Evolutionary conservation across 2,329 filamentous ascomycete species (phyloP).

Genomic region (Ophiostoma triangulosporum): DNA sequence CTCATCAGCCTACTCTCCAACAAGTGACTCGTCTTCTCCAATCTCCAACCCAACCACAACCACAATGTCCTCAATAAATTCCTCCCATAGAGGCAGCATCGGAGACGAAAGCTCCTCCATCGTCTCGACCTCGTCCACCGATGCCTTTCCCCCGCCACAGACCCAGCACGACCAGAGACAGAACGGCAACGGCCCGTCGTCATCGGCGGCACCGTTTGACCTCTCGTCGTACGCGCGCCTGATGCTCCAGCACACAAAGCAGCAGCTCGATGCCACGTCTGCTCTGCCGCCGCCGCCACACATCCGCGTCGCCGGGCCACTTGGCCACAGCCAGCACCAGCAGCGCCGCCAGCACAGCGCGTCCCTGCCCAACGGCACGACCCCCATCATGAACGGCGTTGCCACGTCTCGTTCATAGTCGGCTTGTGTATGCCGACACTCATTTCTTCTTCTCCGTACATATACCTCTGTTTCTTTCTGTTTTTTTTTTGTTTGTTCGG

Average conservation of each 20-base stretch:
- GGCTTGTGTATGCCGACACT: background rate
- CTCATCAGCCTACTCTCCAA: no score
- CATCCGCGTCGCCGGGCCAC: constrained; percentile 8
- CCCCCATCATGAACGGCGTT: constrained; percentile 18
- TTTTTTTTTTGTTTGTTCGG: background rate
- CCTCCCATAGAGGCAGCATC: background rate
- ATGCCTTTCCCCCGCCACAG: background rate
- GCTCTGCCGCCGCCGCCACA: constrained; percentile 24
- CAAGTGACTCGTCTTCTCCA: background rate
- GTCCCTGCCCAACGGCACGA: background rate
- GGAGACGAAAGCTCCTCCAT: background rate
- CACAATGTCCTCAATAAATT: background rate
- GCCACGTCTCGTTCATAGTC: background rate
- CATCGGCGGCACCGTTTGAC: constrained; percentile 17
- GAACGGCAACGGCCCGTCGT: background rate
- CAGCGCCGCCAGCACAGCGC: background rate
- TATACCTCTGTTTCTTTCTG: background rate
- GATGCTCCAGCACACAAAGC: constrained; percentile 53
- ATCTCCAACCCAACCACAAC: background rate
- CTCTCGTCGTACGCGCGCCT: constrained; percentile 37
- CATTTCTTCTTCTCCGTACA: background rate
- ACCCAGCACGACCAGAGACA: background rate
- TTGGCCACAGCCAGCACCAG: constrained; percentile 2
- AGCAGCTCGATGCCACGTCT: constrained; percentile 47
- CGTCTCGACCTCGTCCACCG: background rate